Base-by-base conservation (phyloP, 2,329 filamentous ascomycete genomes). In the Colletotrichum australisinense region DNA sequence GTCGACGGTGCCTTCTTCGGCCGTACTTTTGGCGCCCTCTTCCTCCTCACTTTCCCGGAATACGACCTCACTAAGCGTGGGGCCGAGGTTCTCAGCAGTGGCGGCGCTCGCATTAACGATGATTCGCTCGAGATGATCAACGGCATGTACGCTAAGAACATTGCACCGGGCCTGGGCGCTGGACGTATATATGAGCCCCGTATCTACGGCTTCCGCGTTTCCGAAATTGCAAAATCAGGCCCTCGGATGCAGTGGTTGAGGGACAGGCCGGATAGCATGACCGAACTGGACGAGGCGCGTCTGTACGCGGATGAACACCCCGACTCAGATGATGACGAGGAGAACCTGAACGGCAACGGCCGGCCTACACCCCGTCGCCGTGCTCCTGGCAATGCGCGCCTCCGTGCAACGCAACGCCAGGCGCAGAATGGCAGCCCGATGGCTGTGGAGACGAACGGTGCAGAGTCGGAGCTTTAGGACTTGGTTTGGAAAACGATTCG, bases 1-100 rank as follows among this genome's bases (percentile, higher is more conserved):
- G 97, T 99, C 42, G 97, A 99, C 78, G 97, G 97, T 66, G 97
- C 97, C 59, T 99, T 98, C 86, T 99, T 99, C 80, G 97, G 97
- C 60, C 96, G 97, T 67, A 99, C 97, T 0, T 99, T 99, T 82
- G 95, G 95, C 74, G 95, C 95, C 58, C 91, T 99, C 73, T 99
- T 99, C 86, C 95, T 99, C 82, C 96, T 99, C 87, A 99, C 96
- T 52, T 99, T 98, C 83, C 96, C 97, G 46, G 97, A 99, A 81
- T 93, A 98, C 80, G 95, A 98, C 78, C 91, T 98, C 73, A 92
- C 92, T 38, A 92, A 93, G 79, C 91, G 91, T 77, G 92, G 92
- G 69, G 85, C 87, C 67, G 89, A 93, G 63, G 85, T 88, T n/a
- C 84, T 93, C 69, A 79, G 78, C 63, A 83, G 82, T 73, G 76